Percentiles rank a stretch among this genome's conserved stretches.
Evolutionary conservation across 1,139 yeast species (phyloP).

Genomic region (Scheffersomyces segobiensis): DNA sequence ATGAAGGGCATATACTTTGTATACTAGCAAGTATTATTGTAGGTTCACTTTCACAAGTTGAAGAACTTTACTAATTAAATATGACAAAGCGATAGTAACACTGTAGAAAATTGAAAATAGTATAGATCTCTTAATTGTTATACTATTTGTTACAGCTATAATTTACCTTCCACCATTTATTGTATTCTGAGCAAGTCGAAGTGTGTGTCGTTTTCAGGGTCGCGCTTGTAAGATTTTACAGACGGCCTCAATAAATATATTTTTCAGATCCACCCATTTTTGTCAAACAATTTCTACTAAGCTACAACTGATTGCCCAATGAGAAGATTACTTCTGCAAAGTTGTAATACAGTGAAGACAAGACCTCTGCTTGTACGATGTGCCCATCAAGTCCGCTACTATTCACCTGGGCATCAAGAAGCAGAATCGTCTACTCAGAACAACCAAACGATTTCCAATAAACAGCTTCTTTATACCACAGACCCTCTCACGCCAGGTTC

Average conservation of each 20-base stretch:
- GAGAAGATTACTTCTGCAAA: background rate
- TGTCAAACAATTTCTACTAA: background rate
- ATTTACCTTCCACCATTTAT: too few relatives aligned
- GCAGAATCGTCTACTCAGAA: slow-evolving; percentile 34
- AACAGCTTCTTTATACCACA: slow-evolving; percentile 73
- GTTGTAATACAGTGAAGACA: background rate
- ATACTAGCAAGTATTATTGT: too few relatives aligned
- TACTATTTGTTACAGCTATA: background rate
- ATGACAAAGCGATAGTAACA: background rate
- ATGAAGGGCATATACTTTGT: background rate
- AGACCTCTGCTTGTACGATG: background rate
- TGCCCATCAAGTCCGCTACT: background rate
- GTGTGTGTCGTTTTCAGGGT: background rate
- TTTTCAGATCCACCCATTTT: background rate
- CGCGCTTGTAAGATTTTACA: background rate
- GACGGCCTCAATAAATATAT: background rate
- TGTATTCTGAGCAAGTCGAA: background rate
- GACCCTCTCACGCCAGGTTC: slow-evolving; percentile 87
- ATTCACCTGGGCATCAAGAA: slow-evolving; percentile 2
- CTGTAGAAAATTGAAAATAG: background rate
- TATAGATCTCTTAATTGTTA: background rate
- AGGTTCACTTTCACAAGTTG: background rate
- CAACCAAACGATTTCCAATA: slow-evolving; percentile 54
- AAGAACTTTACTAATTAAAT: background rate
- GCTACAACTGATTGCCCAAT: background rate